These are phyloP conservation scores for Tulasnella sp. DNA, from an alignment of 768 basidiomycete species.

Conservation along the genomic window DNA sequence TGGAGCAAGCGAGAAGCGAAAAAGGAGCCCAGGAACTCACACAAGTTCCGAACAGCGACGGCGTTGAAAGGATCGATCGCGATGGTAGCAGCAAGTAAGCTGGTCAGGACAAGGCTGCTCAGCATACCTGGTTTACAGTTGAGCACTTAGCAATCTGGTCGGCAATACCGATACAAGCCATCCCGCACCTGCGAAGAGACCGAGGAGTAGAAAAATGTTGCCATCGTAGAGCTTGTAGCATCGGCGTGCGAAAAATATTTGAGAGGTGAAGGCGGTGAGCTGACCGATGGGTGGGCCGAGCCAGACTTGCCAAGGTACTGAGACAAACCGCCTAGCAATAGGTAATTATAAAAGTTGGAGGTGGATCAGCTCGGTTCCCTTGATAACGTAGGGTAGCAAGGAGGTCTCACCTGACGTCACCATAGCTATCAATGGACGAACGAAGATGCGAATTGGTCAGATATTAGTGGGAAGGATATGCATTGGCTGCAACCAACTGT, in stretches of 20 bases:
- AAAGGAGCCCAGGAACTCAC: too few species aligned
- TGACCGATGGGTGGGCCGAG: not conserved
- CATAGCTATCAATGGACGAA: not conserved
- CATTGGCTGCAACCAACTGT: not conserved
- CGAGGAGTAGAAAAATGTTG: not conserved
- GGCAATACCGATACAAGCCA: not conserved
- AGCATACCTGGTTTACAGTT: too few species aligned
- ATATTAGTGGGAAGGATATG: not conserved
- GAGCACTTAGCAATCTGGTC: not conserved
- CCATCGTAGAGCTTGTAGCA: not conserved
- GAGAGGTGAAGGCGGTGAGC: not conserved
- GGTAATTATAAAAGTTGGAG: not conserved
- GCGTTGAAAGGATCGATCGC: too few species aligned
- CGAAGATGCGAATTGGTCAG: not conserved
- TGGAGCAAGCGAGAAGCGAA: too few species aligned
- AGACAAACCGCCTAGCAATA: not conserved
- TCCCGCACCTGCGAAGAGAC: not conserved
- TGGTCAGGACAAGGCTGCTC: too few species aligned
- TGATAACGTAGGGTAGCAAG: not conserved
- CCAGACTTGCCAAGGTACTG: not conserved
- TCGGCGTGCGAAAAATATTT: not conserved
- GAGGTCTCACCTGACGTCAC: not conserved
- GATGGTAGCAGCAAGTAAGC: too few species aligned
- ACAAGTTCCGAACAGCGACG: too few species aligned
- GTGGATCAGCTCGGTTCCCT: not conserved